A percentile compares a stretch with the other conserved stretches of the same genome.
Evolutionary conservation across 306 rosid genomes (phyloP).

Genomic region (Quercus wislizeni): DNA sequence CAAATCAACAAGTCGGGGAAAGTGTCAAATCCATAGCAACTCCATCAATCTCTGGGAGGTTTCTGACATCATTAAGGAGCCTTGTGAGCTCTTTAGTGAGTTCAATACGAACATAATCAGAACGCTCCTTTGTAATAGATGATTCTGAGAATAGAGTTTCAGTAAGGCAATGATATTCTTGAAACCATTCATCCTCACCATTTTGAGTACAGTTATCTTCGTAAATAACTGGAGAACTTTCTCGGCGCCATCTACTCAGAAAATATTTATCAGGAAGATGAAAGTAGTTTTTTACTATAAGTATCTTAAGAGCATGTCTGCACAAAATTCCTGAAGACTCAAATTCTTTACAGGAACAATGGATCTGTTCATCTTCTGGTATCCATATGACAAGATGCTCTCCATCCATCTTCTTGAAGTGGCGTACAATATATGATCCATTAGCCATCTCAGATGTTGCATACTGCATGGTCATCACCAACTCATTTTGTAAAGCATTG

Average conservation of each 20-base stretch:
- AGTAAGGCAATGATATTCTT: constrained; percentile 65
- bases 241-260: constrained; percentile 72
- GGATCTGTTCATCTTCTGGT: constrained; percentile 70
- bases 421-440: constrained; percentile 68
- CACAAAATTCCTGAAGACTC: constrained; percentile 88
- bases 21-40: constrained; percentile 63
- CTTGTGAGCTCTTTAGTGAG: constrained; percentile 65
- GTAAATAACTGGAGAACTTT: constrained; percentile 47
- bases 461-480: constrained; percentile 75
- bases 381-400: constrained; percentile 75
- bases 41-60: constrained; percentile 67
- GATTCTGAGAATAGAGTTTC: constrained; percentile 80
- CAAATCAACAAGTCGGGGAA: constrained; percentile 50
- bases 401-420: constrained; percentile 72
- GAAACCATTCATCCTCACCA: constrained; percentile 66
- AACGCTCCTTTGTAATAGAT: constrained; percentile 73
- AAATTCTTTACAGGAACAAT: constrained; percentile 93
- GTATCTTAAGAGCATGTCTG: constrained; percentile 74
- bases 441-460: constrained; percentile 73
- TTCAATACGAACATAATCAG: constrained; percentile 64
- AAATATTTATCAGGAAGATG: constrained; percentile 83
- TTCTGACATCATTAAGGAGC: constrained; percentile 79
- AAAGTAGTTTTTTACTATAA: constrained; percentile 72
- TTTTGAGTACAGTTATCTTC: constrained; percentile 38
- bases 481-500: constrained; percentile 74